Evolutionary conservation across 2,329 filamentous ascomycete species (phyloP).

Genomic region (Xylaria digitata): DNA sequence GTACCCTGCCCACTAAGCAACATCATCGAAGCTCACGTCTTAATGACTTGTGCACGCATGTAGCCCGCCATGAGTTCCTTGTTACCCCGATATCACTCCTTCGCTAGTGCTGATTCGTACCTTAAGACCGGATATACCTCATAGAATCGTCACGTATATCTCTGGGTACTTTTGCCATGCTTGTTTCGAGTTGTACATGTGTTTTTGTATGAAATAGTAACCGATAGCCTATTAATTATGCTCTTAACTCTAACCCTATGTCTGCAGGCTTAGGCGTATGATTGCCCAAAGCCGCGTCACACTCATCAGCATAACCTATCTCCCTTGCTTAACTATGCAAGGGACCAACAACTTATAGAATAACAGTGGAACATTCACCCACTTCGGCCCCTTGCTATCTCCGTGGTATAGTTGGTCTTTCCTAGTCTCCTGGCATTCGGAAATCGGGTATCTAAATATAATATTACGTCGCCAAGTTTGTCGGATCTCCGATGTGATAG

Average conservation of each 20-base stretch:
- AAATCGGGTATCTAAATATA: slow-evolving; percentile 2
- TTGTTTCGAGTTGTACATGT: not conserved
- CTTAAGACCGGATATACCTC: not conserved
- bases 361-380: slow-evolving; percentile 19
- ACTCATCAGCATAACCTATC: not conserved
- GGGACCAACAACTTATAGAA: slow-evolving; percentile 12
- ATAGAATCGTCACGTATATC: not conserved
- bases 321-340: slow-evolving; percentile 28
- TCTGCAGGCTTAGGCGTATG: slow-evolving; percentile 1
- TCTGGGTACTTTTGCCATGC: not conserved
- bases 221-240: not conserved
- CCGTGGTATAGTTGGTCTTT: not conserved
- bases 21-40: not conserved
- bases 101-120: too few species aligned
- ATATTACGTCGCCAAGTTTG: slow-evolving; percentile 14
- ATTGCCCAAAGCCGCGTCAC: slow-evolving; percentile 23
- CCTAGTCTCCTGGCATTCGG: not conserved
- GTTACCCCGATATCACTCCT: too few species aligned
- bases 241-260: not conserved
- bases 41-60: not conserved
- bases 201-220: not conserved
- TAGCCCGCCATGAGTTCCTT: too few species aligned
- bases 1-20: not conserved
- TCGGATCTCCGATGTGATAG: slow-evolving; percentile 14
- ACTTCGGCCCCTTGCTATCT: slow-evolving; percentile 12